Evolutionary conservation across 2,329 filamentous ascomycete species (phyloP).

Genomic region (Aspergillus cejpii): DNA sequence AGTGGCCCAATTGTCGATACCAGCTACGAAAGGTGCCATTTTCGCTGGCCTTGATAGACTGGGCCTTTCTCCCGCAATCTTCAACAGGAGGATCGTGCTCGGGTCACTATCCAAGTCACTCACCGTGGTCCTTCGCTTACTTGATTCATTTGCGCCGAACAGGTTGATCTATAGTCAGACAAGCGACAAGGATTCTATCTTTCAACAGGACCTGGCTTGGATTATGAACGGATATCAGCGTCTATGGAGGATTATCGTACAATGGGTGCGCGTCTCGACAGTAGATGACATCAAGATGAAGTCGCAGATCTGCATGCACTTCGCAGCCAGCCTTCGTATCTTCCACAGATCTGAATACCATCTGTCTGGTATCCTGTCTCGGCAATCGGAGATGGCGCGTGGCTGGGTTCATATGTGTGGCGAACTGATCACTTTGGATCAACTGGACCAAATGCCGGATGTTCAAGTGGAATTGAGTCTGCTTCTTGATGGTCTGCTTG

Average conservation of each 20-base stretch:
- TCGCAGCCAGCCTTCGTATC: constrained; percentile 22
- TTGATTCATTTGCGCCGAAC: constrained; percentile 26
- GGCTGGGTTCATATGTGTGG: constrained; percentile 27
- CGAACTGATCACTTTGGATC: constrained; percentile 24
- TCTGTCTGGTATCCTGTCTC: constrained; percentile 6
- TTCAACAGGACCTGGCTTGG: constrained; percentile 32
- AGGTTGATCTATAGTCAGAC: constrained; percentile 5
- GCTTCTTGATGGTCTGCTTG: constrained; percentile 24
- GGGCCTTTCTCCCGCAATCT: constrained; percentile 25
- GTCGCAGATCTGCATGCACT: constrained; percentile 21
- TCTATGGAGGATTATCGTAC: constrained; percentile 27
- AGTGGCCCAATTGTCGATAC: constrained; percentile 20
- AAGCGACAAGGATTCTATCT: constrained; percentile 17
- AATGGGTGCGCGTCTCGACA: constrained; percentile 21
- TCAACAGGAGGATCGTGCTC: constrained; percentile 22
- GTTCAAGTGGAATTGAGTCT: constrained; percentile 28
- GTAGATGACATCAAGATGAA: constrained; percentile 15
- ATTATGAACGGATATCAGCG: constrained; percentile 30
- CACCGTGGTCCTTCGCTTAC: constrained; percentile 23
- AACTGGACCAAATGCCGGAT: constrained; percentile 17
- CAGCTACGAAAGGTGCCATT: constrained; percentile 22
- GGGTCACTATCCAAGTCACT: constrained; percentile 25
- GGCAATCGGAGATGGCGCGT: constrained; percentile 24
- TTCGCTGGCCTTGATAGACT: constrained; percentile 28
- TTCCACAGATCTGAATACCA: constrained; percentile 16